A percentile compares a stretch with the other conserved stretches of the same genome.
Conservation (phyloP, 1,284 basidiomycete genomes). For the Sphagnurus paluster region DNA sequence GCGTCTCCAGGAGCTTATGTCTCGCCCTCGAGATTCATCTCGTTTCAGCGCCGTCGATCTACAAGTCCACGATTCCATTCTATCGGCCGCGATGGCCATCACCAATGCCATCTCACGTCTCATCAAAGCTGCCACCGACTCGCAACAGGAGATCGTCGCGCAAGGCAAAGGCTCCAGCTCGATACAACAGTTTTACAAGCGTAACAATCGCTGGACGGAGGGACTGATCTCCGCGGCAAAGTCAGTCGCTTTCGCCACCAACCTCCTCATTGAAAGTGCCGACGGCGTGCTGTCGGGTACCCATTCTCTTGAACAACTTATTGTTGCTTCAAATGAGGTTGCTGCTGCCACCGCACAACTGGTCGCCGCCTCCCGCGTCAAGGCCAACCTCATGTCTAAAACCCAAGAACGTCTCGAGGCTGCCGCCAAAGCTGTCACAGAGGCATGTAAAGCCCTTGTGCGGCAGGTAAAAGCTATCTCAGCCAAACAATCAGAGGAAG, state of each 20-base stretch:
- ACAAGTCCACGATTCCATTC: slow-evolving; percentile 97
- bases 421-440: slow-evolving; percentile 97
- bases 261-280: slow-evolving; percentile 93
- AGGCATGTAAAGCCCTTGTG: slow-evolving; percentile 97
- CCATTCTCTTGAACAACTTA: slow-evolving; percentile 96
- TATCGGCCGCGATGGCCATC: slow-evolving; percentile 91
- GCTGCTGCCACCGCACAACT: slow-evolving; percentile 96
- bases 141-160: slow-evolving; percentile 96
- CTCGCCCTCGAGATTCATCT: slow-evolving; percentile 81
- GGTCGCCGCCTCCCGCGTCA: slow-evolving; percentile 97
- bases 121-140: slow-evolving; percentile 95
- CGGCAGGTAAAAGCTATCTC: slow-evolving; percentile 96
- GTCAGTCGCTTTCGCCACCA: slow-evolving; percentile 97
- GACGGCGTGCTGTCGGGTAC: slow-evolving; percentile 97
- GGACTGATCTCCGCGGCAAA: slow-evolving; percentile 98
- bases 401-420: slow-evolving; percentile 96
- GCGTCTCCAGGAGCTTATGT: slow-evolving; percentile 88
- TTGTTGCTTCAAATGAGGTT: slow-evolving; percentile 98
- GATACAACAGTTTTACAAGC: slow-evolving; percentile 98
- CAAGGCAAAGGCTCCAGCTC: slow-evolving; percentile 92
- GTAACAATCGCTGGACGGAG: slow-evolving; percentile 99
- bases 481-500: slow-evolving; percentile 78
- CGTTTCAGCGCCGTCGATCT: slow-evolving; percentile 90
- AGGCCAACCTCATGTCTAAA: slow-evolving; percentile 97
- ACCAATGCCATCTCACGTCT: slow-evolving; percentile 93